Conservation (phyloP, 495 filamentous ascomycete species). For the Staphylotrichum tortipilum region DNA sequence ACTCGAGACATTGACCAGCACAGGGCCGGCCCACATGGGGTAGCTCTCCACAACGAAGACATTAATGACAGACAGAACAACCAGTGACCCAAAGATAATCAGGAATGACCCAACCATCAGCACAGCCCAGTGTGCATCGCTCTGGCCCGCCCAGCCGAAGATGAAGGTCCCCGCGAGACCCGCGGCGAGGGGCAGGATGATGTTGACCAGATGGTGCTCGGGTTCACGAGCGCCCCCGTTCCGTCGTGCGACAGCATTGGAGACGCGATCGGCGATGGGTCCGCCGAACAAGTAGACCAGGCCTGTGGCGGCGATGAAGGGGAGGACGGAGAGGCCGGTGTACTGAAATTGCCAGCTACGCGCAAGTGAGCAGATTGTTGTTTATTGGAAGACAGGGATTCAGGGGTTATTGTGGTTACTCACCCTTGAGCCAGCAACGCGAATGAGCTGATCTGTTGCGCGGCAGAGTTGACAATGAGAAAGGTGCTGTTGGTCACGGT, state of each 20-base stretch:
- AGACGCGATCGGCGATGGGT: slow-evolving; percentile 16
- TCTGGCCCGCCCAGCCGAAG: slow-evolving; percentile 19
- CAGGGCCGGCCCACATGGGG: slow-evolving; percentile 23
- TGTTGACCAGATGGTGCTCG: slow-evolving; percentile 18
- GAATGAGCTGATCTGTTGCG: slow-evolving; percentile 12
- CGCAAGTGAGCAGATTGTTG: no score
- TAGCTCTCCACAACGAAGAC: slow-evolving; percentile 25
- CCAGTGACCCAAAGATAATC: slow-evolving; percentile 15
- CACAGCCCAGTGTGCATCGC: slow-evolving; percentile 12
- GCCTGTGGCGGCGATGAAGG: slow-evolving; percentile 15
- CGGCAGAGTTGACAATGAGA: slow-evolving; percentile 15
- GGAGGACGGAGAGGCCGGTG: slow-evolving; percentile 14
- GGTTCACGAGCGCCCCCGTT: slow-evolving; percentile 19
- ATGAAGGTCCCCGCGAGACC: slow-evolving; percentile 16
- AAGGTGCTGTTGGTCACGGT: slow-evolving; percentile 20
- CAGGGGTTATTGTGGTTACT: neutral
- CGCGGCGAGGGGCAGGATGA: slow-evolving; percentile 14
- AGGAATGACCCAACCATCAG: slow-evolving; percentile 14
- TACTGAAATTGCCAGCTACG: slow-evolving; percentile 19
- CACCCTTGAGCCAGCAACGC: slow-evolving; percentile 17
- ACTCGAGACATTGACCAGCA: slow-evolving; percentile 22
- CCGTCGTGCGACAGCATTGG: slow-evolving; percentile 12
- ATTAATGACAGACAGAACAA: slow-evolving; percentile 13
- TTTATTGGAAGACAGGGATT: neutral
- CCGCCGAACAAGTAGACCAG: slow-evolving; percentile 19